phyloP scores from a whole-genome alignment of 495 filamentous ascomycete species.

The Talaromyces liani region DNA sequence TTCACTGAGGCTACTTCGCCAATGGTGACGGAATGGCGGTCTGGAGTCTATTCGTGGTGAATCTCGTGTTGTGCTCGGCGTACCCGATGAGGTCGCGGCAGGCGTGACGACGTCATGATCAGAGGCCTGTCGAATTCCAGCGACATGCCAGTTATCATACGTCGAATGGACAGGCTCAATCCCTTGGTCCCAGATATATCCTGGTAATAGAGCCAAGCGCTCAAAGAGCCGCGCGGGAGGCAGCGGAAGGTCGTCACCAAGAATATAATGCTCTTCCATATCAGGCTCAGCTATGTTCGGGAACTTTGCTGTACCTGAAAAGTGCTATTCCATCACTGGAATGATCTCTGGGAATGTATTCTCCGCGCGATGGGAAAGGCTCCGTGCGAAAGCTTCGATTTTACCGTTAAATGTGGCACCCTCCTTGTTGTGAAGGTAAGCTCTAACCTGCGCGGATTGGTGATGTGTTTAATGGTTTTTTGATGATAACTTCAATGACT shows the following conservation, averaged over 20 bases:
- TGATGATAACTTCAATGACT: background rate
- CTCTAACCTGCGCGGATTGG: background rate
- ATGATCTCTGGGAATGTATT: background rate
- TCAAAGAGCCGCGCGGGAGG: conserved; percentile 66
- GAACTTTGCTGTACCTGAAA: background rate
- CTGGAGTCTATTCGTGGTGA: conserved; percentile 39
- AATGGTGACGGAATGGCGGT: conserved; percentile 26
- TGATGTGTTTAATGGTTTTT: background rate
- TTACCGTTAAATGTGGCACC: background rate
- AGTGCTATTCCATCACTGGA: background rate
- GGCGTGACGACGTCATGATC: conserved; percentile 35
- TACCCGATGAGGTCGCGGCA: conserved; percentile 38
- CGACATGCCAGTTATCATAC: conserved; percentile 71
- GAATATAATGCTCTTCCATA: conserved; percentile 19
- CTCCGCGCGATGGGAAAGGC: background rate
- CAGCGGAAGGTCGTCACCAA: conserved; percentile 57
- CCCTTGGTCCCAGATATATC: conserved; percentile 70
- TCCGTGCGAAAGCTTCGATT: background rate
- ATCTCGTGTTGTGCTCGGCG: conserved; percentile 36
- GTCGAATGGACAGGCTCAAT: conserved; percentile 69
- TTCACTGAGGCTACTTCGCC: conserved; percentile 40
- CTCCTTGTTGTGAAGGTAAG: background rate
- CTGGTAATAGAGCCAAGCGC: conserved; percentile 61
- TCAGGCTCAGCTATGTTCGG: background rate
- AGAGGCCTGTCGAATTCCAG: conserved; percentile 38